Evolutionary conservation across 371 early-diverging fungal species (phyloP).

Genomic region (Massospora cicadina): DNA sequence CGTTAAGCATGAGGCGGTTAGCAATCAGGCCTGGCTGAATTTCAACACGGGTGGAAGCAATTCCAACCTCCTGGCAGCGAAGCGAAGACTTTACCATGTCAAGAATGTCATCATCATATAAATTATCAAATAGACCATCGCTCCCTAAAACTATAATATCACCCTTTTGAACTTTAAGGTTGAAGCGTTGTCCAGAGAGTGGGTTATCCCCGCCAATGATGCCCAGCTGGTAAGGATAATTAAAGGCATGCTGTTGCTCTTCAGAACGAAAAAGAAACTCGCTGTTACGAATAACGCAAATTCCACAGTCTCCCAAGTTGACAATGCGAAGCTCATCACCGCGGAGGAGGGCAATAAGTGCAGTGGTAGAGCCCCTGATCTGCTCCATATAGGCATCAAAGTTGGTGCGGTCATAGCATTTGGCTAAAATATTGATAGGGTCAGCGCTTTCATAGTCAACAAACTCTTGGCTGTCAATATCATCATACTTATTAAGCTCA

Average conservation of each 20-base stretch:
- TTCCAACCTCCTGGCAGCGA: slow-evolving; percentile 17
- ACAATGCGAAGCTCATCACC: slow-evolving; percentile 82
- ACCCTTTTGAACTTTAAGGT: slow-evolving; percentile 54
- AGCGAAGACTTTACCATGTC: slow-evolving; percentile 44
- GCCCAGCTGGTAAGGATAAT: slow-evolving; percentile 65
- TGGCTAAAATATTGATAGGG: slow-evolving; percentile 56
- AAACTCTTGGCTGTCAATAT: slow-evolving; percentile 43
- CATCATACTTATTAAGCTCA: slow-evolving; percentile 71
- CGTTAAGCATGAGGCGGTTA: slow-evolving; percentile 53
- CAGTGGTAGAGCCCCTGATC: slow-evolving; percentile 76
- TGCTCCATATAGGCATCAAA: slow-evolving; percentile 25
- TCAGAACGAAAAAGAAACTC: slow-evolving; percentile 80
- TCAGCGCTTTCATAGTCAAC: slow-evolving; percentile 48
- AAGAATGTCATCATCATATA: slow-evolving; percentile 63
- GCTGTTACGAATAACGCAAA: slow-evolving; percentile 67
- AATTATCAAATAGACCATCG: slow-evolving; percentile 66
- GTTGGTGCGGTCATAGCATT: slow-evolving; percentile 52
- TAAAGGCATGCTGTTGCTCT: slow-evolving; percentile 71
- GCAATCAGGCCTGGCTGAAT: slow-evolving; percentile 46
- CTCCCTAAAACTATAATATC: slow-evolving; percentile 60
- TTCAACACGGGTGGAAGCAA: slow-evolving; percentile 11
- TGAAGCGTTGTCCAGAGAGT: slow-evolving; percentile 53
- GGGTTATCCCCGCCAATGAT: slow-evolving; percentile 44
- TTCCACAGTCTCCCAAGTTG: slow-evolving; percentile 86
- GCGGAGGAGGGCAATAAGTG: slow-evolving; percentile 65